A percentile compares a stretch with the other conserved stretches of the same genome.
Evolutionary conservation across 352 stramenopile genomes (phyloP).

Genomic region (Stramenopiles sp.): DNA sequence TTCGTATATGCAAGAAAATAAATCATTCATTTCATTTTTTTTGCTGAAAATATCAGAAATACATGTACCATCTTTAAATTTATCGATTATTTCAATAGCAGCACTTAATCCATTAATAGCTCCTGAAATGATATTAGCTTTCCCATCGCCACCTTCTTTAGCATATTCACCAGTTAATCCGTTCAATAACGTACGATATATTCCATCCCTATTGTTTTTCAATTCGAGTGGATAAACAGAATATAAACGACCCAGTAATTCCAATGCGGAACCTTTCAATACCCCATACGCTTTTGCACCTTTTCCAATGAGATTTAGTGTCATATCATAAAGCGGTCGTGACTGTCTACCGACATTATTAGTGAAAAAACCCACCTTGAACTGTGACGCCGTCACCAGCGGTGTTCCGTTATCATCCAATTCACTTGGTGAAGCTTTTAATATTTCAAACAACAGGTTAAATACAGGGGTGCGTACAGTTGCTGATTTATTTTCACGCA

Average conservation of each 20-base stretch:
- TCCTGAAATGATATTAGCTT: not conserved
- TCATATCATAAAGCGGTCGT: not conserved
- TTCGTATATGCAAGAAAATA: not conserved
- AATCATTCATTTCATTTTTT: not conserved
- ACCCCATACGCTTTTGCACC: not conserved
- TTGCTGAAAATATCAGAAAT: no score
- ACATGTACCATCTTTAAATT: no score
- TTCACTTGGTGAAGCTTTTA: not conserved
- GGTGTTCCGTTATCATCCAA: not conserved
- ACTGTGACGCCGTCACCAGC: not conserved
- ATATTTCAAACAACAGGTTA: not conserved
- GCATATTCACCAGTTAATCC: not conserved
- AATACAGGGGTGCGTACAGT: not conserved
- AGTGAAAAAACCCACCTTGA: not conserved
- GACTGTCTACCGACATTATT: not conserved
- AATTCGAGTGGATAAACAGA: not conserved
- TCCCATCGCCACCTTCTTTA: not conserved
- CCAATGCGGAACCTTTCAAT: not conserved
- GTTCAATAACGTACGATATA: not conserved
- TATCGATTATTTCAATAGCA: no score
- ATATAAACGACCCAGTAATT: not conserved
- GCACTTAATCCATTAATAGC: not conserved
- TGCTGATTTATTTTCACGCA: not conserved
- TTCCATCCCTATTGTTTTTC: not conserved
- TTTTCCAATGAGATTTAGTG: not conserved